Evolutionary conservation across 371 early-diverging fungal species (phyloP), one percentile per base, ranked within the genome.

Genomic region (Dichotomocladium elegans): DNA sequence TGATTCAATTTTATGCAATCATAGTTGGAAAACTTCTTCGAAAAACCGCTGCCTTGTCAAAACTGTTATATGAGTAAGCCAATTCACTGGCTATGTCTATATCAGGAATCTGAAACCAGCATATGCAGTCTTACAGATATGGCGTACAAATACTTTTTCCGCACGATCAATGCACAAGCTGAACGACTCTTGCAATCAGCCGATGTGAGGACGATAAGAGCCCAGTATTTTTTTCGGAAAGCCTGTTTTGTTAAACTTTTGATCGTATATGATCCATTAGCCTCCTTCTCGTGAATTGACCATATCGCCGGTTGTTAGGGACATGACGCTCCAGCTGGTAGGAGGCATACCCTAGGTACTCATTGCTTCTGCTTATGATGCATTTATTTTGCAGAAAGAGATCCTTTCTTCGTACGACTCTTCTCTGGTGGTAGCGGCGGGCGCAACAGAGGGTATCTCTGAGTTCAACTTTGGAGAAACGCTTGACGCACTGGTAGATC

Each of bases 391-490:
- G 33, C 66, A 87, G 82, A 86, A 87, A 71, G 90, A 89, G 55
- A 86, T 92, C 29, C 77, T 90, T 72, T 82, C 86, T 19, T 86
- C 89, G 0, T 90, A 90, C 57, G 89, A 90, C 34, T 79, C 85
- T 1, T 87, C 89, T 0, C 74, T 87, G 42, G 70, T 88, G 22
- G 66, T 80, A 4, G 60, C 64, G 12, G 61, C 66, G 11, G 55
- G 60, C 4, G 54, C 42, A 12, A 55, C 61, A 0, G 71, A 65
- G 28, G 60, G 61, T 6, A 50, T 66, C 10, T 73, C 74, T 7
- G 80, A 80, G 50, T 64, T 72, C 49, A 75, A 85, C 43, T 85
- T 90, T 72, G 68, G 72, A 12, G 72, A 79, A 19, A 86, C 86
- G 10, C 51, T 91, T 34, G 70, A 79, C 51, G 85, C 89, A 0